These are phyloP conservation scores for Fraxinus albicans DNA, from an alignment of 305 asterid species.

Conservation along the genomic window DNA sequence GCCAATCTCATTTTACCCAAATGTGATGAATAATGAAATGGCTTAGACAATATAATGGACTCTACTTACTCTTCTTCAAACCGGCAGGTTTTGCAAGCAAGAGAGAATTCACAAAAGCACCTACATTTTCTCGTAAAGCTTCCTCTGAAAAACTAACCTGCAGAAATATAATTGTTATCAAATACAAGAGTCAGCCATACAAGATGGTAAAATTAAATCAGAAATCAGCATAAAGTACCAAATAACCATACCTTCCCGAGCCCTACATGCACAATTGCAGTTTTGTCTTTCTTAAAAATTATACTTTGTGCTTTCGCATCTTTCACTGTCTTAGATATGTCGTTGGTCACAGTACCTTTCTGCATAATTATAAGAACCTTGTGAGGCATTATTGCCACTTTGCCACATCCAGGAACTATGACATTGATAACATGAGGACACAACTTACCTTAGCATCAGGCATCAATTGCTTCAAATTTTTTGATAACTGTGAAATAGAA, in stretches of 20 bases:
- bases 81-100: slow-evolving; percentile 95
- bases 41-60: not conserved
- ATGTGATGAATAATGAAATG: slow-evolving; percentile 10
- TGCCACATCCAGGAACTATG: slow-evolving; percentile 15
- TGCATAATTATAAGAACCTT: slow-evolving; percentile 39
- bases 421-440: slow-evolving; percentile 18
- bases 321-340: slow-evolving; percentile 68
- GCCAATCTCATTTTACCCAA: slow-evolving; percentile 2
- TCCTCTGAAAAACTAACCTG: slow-evolving; percentile 82
- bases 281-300: slow-evolving; percentile 86
- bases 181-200: slow-evolving; percentile 9
- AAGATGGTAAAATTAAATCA: not conserved
- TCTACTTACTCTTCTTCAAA: slow-evolving; percentile 85
- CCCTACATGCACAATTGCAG: slow-evolving; percentile 95
- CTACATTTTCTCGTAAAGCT: slow-evolving; percentile 78
- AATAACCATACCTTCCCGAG: slow-evolving; percentile 74
- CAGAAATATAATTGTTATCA: slow-evolving; percentile 18
- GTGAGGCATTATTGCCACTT: slow-evolving; percentile 21
- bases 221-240: slow-evolving; percentile 4
- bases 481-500: slow-evolving; percentile 61
- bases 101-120: slow-evolving; percentile 88
- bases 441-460: slow-evolving; percentile 77
- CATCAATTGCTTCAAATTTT: slow-evolving; percentile 67
- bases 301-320: slow-evolving; percentile 70
- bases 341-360: slow-evolving; percentile 90